Evolutionary conservation across 2,329 filamentous ascomycete species (phyloP).

Genomic region (Calonectria henricotiae): DNA sequence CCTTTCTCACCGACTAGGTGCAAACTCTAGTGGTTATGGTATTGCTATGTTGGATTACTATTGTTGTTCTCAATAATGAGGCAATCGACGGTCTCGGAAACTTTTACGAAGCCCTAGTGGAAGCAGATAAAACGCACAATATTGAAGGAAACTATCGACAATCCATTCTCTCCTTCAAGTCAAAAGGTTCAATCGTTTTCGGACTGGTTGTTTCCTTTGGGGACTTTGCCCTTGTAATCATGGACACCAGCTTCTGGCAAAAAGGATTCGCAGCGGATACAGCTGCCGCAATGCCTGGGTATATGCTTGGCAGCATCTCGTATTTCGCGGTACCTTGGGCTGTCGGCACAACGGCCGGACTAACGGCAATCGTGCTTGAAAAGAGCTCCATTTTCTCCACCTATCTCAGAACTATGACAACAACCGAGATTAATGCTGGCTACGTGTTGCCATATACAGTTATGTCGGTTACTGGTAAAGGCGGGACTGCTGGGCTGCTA

Average conservation of each 20-base stretch:
- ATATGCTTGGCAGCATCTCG: slow-evolving; percentile 81
- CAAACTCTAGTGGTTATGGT: slow-evolving; percentile 87
- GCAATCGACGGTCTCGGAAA: slow-evolving; percentile 79
- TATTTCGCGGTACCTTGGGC: slow-evolving; percentile 89
- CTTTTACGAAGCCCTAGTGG: slow-evolving; percentile 81
- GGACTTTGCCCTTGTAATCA: slow-evolving; percentile 84
- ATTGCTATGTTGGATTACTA: slow-evolving; percentile 82
- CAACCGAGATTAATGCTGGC: slow-evolving; percentile 81
- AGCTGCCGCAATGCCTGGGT: slow-evolving; percentile 87
- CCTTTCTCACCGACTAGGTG: slow-evolving; percentile 84
- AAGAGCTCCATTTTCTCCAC: slow-evolving; percentile 79
- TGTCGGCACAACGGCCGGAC: slow-evolving; percentile 86
- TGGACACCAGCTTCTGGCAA: slow-evolving; percentile 89
- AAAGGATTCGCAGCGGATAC: slow-evolving; percentile 89
- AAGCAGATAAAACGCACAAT: slow-evolving; percentile 77
- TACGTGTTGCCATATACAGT: slow-evolving; percentile 86
- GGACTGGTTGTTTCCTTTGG: slow-evolving; percentile 66
- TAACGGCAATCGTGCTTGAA: slow-evolving; percentile 83
- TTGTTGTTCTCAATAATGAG: slow-evolving; percentile 79
- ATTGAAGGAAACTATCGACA: slow-evolving; percentile 83
- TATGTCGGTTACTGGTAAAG: slow-evolving; percentile 83
- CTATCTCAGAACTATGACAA: slow-evolving; percentile 78
- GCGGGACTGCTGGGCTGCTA: slow-evolving; percentile 82
- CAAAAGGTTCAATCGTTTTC: slow-evolving; percentile 77
- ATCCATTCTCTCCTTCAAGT: slow-evolving; percentile 87